Conservation (phyloP, 2,329 filamentous ascomycete genomes). For the Tolypocladium album region DNA sequence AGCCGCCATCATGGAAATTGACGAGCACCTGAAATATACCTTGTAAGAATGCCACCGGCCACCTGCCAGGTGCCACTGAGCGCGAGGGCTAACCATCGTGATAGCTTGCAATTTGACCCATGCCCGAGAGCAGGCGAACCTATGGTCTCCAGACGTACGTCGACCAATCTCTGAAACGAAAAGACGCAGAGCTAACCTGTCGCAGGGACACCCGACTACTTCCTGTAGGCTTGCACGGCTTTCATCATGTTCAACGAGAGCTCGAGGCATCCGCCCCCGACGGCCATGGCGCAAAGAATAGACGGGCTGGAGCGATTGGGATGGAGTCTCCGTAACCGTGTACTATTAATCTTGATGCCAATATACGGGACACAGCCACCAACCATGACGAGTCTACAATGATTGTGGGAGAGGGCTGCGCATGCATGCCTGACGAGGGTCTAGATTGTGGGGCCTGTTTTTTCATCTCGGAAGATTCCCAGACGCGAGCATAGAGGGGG, state of each 20-base stretch:
- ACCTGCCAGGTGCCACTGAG: background rate
- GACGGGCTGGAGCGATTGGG: slow-evolving; percentile 8
- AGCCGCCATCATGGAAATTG: slow-evolving; percentile 99
- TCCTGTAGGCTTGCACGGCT: slow-evolving; percentile 56
- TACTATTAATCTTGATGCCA: slow-evolving; percentile 15
- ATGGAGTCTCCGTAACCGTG: slow-evolving; percentile 14
- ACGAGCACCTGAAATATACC: slow-evolving; percentile 98
- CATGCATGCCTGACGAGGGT: background rate
- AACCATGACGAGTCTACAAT: slow-evolving; percentile 5
- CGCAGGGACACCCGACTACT: slow-evolving; percentile 85
- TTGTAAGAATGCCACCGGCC: slow-evolving; percentile 56
- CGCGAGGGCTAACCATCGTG: slow-evolving; percentile 12
- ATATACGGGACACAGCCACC: slow-evolving; percentile 7
- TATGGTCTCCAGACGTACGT: slow-evolving; percentile 87
- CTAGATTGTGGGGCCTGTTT: background rate
- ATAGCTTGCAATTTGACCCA: slow-evolving; percentile 95
- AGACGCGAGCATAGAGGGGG: slow-evolving; percentile 11
- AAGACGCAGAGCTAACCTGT: slow-evolving; percentile 8
- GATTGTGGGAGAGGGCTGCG: slow-evolving; percentile 5
- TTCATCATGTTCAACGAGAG: background rate
- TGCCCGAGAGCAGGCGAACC: slow-evolving; percentile 95
- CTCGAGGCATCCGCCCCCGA: slow-evolving; percentile 1
- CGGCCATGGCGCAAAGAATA: slow-evolving; percentile 8
- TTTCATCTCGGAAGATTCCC: background rate
- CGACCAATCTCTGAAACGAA: background rate